Conservation (phyloP, 2,329 filamentous ascomycete genomes). For the Talaromyces sp. region DNA sequence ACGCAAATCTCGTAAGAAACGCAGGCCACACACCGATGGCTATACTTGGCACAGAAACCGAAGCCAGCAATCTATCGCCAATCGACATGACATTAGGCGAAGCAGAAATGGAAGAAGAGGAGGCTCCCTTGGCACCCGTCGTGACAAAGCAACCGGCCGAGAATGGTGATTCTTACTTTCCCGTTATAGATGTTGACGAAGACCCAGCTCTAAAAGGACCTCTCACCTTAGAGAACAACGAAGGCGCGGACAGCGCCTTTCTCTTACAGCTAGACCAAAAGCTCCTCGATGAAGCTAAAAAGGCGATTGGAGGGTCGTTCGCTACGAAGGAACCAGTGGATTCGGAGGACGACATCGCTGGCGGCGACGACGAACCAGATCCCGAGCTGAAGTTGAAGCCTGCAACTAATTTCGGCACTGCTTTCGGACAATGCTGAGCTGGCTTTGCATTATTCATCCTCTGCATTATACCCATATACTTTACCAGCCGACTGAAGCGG, state of each 20-base stretch:
- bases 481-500: not conserved
- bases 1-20: slow-evolving; percentile 39
- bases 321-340: slow-evolving; percentile 26
- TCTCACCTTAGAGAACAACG: slow-evolving; percentile 41
- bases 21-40: slow-evolving; percentile 47
- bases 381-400: slow-evolving; percentile 43
- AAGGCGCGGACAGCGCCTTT: slow-evolving; percentile 40
- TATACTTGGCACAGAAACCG: slow-evolving; percentile 33
- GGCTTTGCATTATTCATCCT: slow-evolving; percentile 15
- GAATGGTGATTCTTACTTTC: slow-evolving; percentile 41
- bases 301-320: slow-evolving; percentile 23
- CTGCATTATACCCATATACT: slow-evolving; percentile 5
- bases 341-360: slow-evolving; percentile 23
- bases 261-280: slow-evolving; percentile 43
- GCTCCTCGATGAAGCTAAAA: slow-evolving; percentile 40
- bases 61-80: slow-evolving; percentile 27
- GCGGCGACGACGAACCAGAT: slow-evolving; percentile 26
- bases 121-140: slow-evolving; percentile 33
- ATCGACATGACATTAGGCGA: slow-evolving; percentile 19
- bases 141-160: slow-evolving; percentile 35
- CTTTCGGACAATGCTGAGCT: slow-evolving; percentile 36
- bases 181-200: slow-evolving; percentile 32
- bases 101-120: slow-evolving; percentile 22
- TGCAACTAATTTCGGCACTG: slow-evolving; percentile 48
- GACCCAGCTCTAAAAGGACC: slow-evolving; percentile 45